phyloP scores from a whole-genome alignment of 805 yeast species.

The Wickerhamomyces chambardii region DNA sequence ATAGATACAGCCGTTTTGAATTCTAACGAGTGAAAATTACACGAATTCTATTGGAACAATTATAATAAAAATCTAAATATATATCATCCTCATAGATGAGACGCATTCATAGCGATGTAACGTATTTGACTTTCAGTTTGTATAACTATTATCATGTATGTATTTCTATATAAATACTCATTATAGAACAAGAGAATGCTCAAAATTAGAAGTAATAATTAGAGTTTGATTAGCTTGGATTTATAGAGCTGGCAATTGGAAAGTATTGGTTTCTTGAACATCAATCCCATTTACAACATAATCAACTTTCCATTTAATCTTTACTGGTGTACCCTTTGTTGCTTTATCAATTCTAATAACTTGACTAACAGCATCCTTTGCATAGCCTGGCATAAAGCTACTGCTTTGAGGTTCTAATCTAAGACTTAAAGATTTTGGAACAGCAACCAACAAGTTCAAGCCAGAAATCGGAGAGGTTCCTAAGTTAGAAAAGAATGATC shows the following conservation, averaged over 20 bases:
- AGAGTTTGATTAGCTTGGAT: too few relatives aligned
- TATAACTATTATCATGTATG: too few relatives aligned
- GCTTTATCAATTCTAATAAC: constrained; percentile 30
- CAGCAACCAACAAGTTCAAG: constrained; percentile 59
- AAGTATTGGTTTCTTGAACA: constrained; percentile 51
- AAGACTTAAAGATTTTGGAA: constrained; percentile 53
- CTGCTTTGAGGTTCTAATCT: constrained; percentile 55
- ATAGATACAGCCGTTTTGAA: too few relatives aligned
- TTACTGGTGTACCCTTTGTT: constrained; percentile 31
- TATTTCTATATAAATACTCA: too few relatives aligned
- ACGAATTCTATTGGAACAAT: too few relatives aligned
- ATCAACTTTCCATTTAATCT: constrained; percentile 69
- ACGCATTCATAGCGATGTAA: too few relatives aligned
- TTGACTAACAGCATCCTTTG: constrained; percentile 45
- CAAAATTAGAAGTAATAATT: too few relatives aligned
- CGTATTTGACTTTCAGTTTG: too few relatives aligned
- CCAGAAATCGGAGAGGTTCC: constrained; percentile 34
- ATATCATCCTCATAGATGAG: too few relatives aligned
- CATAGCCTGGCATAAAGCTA: constrained; percentile 38
- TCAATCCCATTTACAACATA: constrained; percentile 39
- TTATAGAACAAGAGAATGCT: too few relatives aligned
- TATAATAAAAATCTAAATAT: too few relatives aligned
- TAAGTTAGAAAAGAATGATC: constrained; percentile 42
- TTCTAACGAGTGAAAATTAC: too few relatives aligned
- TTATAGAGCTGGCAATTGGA: constrained; percentile 21